Evolutionary conservation across 495 filamentous ascomycete genomes (phyloP).

Genomic region (Parathielavia hyrcaniae): DNA sequence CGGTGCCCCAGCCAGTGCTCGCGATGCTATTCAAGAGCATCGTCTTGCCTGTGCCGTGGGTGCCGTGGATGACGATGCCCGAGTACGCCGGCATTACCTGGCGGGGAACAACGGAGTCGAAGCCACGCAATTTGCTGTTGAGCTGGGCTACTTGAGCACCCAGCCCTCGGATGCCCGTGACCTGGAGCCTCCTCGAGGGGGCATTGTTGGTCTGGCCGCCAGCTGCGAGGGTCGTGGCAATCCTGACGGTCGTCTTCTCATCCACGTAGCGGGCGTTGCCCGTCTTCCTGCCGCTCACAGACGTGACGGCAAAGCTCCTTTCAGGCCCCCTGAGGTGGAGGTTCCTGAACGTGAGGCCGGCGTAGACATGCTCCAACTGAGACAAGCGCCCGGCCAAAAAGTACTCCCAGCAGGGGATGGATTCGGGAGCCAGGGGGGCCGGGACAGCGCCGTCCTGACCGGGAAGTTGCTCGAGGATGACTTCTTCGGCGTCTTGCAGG

Average conservation of each 20-base stretch:
- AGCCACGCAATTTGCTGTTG: conserved; percentile 59
- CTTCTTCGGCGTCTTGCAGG: conserved; percentile 37
- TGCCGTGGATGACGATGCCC: conserved; percentile 71
- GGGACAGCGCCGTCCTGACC: conserved; percentile 6
- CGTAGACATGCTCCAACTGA: conserved; percentile 43
- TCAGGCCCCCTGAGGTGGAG: conserved; percentile 40
- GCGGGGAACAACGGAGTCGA: conserved; percentile 37
- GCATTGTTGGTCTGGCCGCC: conserved; percentile 15
- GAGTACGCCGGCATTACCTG: conserved; percentile 36
- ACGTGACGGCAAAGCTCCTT: conserved; percentile 43
- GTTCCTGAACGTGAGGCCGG: conserved; percentile 46
- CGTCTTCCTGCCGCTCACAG: conserved; percentile 38
- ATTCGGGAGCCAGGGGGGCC: conserved; percentile 18
- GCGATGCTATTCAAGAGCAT: conserved; percentile 62
- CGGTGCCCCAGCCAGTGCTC: conserved; percentile 60
- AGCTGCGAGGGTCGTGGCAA: conserved; percentile 19
- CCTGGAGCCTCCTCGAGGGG: conserved; percentile 31
- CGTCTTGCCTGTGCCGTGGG: conserved; percentile 77
- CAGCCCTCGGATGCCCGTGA: conserved; percentile 56
- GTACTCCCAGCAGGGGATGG: conserved; percentile 30
- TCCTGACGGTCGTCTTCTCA: conserved; percentile 33
- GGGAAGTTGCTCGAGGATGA: conserved; percentile 33
- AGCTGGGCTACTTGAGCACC: conserved; percentile 55
- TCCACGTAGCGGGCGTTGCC: conserved; percentile 38
- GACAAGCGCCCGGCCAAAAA: conserved; percentile 29